Base-by-base conservation (phyloP, 495 filamentous ascomycete species). In the Talaromyces proteolyticus region DNA sequence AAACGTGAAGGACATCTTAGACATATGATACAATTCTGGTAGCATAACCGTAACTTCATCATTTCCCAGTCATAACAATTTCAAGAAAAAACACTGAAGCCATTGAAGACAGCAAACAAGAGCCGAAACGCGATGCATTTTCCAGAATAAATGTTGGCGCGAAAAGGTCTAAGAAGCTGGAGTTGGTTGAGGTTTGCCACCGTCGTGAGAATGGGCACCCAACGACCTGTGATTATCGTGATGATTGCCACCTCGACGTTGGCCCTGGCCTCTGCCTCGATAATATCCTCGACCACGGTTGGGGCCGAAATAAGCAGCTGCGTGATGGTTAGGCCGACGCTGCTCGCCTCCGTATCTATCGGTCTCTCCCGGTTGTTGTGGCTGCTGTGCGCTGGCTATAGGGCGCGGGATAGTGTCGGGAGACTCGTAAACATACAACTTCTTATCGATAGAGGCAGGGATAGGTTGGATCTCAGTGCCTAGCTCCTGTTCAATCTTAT, bases 401-500 rank as follows among this genome's bases (percentile, higher is more conserved):
- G 93, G 93, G 19, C 90, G 80, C 6, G 93, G 93, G 53, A 99
- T 96, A 37, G 74, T 90, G 61, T 97, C 94, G 0, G 93, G 92
- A 24, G 91, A 88, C 52, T 99, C 93, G 65, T 96, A 97, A 44
- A 96, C 93, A 57, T 99, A 97, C 23, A 99, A 85, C 52, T 87
- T 94, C 80, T 96, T 97, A 70, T 97, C 94, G 51, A 99, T 99
- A 51, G 81, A 85, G 38, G 82, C 79, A 21, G 94, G 94, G 58
- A 99, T 99, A 23, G 93, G 85, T 54, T 91, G 88, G 55, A 99
- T 99, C 68, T 99, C 94, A 6, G 93, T 97, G 37, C 91, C 92
- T 17, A 99, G 75, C 55, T 99, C 93, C 49, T 94, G 88, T 65
- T 99, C 93, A 59, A 99, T 96, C 63, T 91, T 94, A 74, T 97